Conservation (phyloP, 441 rosid species). For the Croton setiger region DNA sequence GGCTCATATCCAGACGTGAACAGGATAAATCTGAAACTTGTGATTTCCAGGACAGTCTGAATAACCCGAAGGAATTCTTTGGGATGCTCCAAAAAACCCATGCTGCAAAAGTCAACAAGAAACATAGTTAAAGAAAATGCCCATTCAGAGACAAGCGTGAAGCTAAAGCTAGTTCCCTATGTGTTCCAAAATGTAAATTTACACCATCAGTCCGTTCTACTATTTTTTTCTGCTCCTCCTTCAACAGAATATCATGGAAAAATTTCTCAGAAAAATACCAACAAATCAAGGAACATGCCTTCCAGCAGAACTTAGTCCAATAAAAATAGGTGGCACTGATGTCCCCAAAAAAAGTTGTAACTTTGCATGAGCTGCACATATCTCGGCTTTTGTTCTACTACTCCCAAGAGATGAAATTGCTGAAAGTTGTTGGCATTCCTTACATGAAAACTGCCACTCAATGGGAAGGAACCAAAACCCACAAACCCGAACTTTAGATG, state of each 20-base stretch:
- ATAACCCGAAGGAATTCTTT: constrained; percentile 64
- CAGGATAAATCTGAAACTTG: constrained; percentile 65
- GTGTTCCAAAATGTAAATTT: neutral
- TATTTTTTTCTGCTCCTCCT: neutral
- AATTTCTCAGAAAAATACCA: neutral
- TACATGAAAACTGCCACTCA: constrained; percentile 87
- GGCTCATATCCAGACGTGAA: constrained; percentile 78
- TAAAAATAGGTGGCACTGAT: constrained; percentile 53
- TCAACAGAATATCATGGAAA: neutral
- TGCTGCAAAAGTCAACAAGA: constrained; percentile 43
- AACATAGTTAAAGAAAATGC: constrained; percentile 1
- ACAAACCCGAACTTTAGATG: constrained; percentile 58
- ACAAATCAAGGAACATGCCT: constrained; percentile 46
- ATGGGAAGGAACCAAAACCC: constrained; percentile 92
- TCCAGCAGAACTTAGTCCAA: constrained; percentile 81
- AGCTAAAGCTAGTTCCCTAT: neutral
- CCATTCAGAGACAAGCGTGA: constrained; percentile 1
- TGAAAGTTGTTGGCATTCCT: constrained; percentile 49
- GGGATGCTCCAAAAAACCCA: constrained; percentile 84
- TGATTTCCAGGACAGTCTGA: constrained; percentile 49
- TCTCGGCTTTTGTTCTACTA: constrained; percentile 26
- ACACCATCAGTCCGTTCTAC: neutral
- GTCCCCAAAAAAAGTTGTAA: constrained; percentile 48
- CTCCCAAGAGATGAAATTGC: constrained; percentile 24
- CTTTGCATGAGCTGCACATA: constrained; percentile 60